Percentiles rank a stretch among this genome's conserved stretches.
Conservation (phyloP, 768 basidiomycete genomes). For the Rhizopogon sp. region DNA sequence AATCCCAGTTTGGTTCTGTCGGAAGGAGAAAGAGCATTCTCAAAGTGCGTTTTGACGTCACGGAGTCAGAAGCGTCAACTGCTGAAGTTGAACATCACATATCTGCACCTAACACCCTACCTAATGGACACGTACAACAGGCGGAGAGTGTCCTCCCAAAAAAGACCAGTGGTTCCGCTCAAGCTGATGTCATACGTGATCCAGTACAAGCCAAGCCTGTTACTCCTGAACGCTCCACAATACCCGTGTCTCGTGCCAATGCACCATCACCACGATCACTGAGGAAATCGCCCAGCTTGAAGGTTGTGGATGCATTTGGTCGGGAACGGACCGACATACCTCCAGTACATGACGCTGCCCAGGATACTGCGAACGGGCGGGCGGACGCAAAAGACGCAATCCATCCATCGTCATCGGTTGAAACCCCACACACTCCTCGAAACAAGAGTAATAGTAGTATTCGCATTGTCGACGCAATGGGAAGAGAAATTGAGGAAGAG, state of each 20-base stretch:
- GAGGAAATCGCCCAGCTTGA: conserved; percentile 48
- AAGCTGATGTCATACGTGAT: conserved; percentile 3
- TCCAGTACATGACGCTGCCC: background rate
- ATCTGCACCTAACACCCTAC: background rate
- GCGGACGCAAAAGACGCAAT: conserved; percentile 15
- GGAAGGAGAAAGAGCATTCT: conserved; percentile 49
- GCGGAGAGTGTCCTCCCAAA: background rate
- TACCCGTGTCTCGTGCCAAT: conserved; percentile 21
- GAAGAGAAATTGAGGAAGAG: conserved; percentile 45
- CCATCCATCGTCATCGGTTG: conserved; percentile 5
- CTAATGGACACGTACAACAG: background rate
- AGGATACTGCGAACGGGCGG: conserved; percentile 5
- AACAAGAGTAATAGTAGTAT: conserved; percentile 40
- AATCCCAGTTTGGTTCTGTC: conserved; percentile 28
- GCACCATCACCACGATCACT: conserved; percentile 27
- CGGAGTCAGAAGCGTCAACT: conserved; percentile 27
- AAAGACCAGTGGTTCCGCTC: background rate
- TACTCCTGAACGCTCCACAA: conserved; percentile 19
- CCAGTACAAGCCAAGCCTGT: conserved; percentile 7
- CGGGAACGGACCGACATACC: conserved; percentile 32
- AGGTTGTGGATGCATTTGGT: conserved; percentile 72
- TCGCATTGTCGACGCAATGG: conserved; percentile 68
- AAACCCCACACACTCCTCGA: conserved; percentile 13
- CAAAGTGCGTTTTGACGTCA: conserved; percentile 70
- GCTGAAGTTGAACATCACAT: conserved; percentile 20